Conservation (phyloP, 805 yeast genomes). For the Saturnispora saitoi region DNA sequence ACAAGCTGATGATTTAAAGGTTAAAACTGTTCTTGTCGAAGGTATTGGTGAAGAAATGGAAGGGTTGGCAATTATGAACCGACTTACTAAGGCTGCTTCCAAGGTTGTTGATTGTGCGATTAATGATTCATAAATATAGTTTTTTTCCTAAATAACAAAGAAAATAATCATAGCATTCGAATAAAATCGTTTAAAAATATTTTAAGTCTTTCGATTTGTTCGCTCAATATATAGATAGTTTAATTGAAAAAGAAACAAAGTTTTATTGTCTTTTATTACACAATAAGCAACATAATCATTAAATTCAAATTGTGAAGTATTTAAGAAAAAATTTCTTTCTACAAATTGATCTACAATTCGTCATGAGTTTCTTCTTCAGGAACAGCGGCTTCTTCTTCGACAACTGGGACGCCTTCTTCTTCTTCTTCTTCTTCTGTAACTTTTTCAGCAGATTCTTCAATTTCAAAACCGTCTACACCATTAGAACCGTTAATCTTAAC, state of each 20-base stretch:
- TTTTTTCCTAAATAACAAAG: neutral
- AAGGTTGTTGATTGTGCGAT: slow-evolving; percentile 23
- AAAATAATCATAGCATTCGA: neutral
- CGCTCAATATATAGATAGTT: neutral
- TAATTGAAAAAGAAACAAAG: neutral
- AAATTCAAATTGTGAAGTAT: neutral
- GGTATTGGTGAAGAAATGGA: slow-evolving; percentile 68
- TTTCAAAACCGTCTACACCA: slow-evolving; percentile 44
- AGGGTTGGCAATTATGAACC: slow-evolving; percentile 92
- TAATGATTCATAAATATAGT: neutral
- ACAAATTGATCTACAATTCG: slow-evolving; percentile 14
- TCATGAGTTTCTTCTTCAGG: slow-evolving; percentile 11
- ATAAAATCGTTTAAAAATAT: no score
- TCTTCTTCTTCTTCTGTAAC: slow-evolving; percentile 6
- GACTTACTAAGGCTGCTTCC: slow-evolving; percentile 77
- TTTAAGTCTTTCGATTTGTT: neutral
- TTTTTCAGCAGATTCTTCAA: slow-evolving; percentile 19
- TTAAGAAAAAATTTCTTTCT: neutral
- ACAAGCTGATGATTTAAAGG: slow-evolving; percentile 55
- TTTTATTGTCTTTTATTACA: neutral
- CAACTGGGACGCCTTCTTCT: neutral
- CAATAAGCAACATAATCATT: neutral
- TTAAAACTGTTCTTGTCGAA: slow-evolving; percentile 72
- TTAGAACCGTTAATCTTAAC: slow-evolving; percentile 60
- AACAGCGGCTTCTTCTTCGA: neutral